Evolutionary conservation across 305 asterid genomes (phyloP), one percentile per base, ranked within the genome.

Genomic region (Rubia tinctorum): DNA sequence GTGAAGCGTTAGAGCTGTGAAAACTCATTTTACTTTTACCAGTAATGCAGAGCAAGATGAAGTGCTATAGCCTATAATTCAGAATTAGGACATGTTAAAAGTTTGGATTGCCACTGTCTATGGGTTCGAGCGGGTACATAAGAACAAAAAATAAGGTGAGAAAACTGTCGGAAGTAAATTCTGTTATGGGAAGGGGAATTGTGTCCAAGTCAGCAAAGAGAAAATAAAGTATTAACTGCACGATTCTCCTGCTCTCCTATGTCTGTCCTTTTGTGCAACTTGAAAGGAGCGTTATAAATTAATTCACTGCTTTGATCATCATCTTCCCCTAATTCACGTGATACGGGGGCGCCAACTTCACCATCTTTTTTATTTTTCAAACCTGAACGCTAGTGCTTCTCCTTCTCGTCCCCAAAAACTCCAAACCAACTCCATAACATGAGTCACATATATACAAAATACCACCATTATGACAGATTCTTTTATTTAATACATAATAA

Each of bases 241-340:
- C 56, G 56, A 49, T 49, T 49, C 56, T 49, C 56, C 15, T 14
- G 56, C 56, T 15, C n/a, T 49, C n/a, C 56, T 7, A 14, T 14
- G 56, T 47, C 56, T 49, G 56, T 49, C 56, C 56, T 49, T 49
- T 49, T 49, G n/a, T 49, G 56, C 56, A 49, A 49, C 56, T 49
- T 49, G 56, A 49, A 45, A 45, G 51, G 51, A 45, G 51, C 51
- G 51, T 45, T 45, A 45, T 11, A 45, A n/a, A 45, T 45, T 49
- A 49, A 49, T 49, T 49, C 15, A 45, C 51, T 45, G 49, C 13
- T 47, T 47, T 2, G 5, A 14, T 47, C 18, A 7, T 49, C 56
- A 49, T 49, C n/a, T 49, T 49, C 56, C 56, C 15, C n/a, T 15
- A 15, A 14, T 14, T 5, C 56, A 49, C 56, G 56, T 49, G 56